Conservation (phyloP, 768 basidiomycete genomes). For the Termitomyces sp. region DNA sequence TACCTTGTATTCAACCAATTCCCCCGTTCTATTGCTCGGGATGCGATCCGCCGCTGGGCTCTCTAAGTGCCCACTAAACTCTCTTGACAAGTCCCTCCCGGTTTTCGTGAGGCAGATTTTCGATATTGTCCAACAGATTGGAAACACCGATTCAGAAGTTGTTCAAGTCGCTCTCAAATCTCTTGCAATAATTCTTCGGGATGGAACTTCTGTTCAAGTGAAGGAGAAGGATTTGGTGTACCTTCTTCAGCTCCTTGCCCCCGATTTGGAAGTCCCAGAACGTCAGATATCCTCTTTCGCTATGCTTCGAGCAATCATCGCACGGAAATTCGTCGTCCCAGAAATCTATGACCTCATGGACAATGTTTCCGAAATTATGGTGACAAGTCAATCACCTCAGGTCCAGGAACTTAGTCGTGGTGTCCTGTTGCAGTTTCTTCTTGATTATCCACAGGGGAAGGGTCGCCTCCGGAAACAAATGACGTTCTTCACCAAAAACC, state of each 20-base stretch:
- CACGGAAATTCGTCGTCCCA: conserved; percentile 87
- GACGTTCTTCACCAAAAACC: conserved; percentile 87
- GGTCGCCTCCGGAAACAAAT: conserved; percentile 85
- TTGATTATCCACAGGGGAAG: conserved; percentile 96
- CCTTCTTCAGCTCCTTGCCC: conserved; percentile 78
- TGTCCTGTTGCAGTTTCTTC: conserved; percentile 86
- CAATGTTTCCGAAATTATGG: conserved; percentile 84
- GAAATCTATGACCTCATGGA: conserved; percentile 99
- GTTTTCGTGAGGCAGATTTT: conserved; percentile 83
- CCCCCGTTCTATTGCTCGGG: conserved; percentile 68
- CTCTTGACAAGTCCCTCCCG: conserved; percentile 69
- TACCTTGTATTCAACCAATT: conserved; percentile 80
- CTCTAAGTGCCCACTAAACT: conserved; percentile 77
- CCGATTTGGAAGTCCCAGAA: conserved; percentile 86
- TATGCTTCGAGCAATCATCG: conserved; percentile 85
- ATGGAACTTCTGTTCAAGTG: conserved; percentile 72
- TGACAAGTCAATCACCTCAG: conserved; percentile 86
- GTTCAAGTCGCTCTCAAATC: conserved; percentile 87
- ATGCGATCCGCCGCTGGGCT: conserved; percentile 79
- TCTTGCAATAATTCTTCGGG: conserved; percentile 85
- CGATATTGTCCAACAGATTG: conserved; percentile 73
- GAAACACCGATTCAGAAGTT: conserved; percentile 85
- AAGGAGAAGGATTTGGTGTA: conserved; percentile 88
- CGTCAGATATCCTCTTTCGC: conserved; percentile 86
- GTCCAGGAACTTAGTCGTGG: conserved; percentile 91